These are phyloP conservation scores for Fusarium sp. DNA, from an alignment of 2,329 filamentous ascomycete genomes.

Conservation along the genomic window DNA sequence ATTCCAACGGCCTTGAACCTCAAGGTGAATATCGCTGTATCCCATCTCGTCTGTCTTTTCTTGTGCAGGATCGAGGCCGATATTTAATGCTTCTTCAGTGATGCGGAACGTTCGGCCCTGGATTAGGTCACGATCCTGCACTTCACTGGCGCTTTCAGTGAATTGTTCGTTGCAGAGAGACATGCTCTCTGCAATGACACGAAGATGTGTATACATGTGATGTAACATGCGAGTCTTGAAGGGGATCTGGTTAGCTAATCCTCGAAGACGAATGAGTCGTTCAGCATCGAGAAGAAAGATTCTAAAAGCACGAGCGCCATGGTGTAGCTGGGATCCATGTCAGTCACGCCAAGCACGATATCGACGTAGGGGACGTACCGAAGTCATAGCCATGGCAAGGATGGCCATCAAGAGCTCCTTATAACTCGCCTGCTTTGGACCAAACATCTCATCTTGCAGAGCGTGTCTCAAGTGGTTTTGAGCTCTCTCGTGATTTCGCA, in stretches of 20 bases:
- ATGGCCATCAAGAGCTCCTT: slow-evolving; percentile 59
- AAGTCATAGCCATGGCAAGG: slow-evolving; percentile 46
- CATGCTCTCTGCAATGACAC: slow-evolving; percentile 58
- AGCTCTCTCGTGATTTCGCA: slow-evolving; percentile 46
- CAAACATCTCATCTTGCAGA: slow-evolving; percentile 49
- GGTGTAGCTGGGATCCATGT: slow-evolving; percentile 24
- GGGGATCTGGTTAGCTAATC: slow-evolving; percentile 53
- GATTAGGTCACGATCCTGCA: neutral
- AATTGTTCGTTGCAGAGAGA: slow-evolving; percentile 27
- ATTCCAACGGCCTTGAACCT: slow-evolving; percentile 53
- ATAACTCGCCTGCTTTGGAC: slow-evolving; percentile 53
- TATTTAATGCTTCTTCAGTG: slow-evolving; percentile 44
- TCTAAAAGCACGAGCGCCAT: slow-evolving; percentile 28
- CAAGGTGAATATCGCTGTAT: slow-evolving; percentile 58
- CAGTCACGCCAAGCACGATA: accelerated
- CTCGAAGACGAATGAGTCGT: slow-evolving; percentile 53
- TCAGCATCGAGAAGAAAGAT: slow-evolving; percentile 56
- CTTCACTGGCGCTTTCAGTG: neutral
- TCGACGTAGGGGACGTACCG: neutral
- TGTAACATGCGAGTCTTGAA: slow-evolving; percentile 57
- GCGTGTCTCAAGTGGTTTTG: slow-evolving; percentile 50
- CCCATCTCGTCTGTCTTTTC: slow-evolving; percentile 51
- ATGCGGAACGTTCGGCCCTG: slow-evolving; percentile 46
- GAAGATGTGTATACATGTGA: slow-evolving; percentile 59
- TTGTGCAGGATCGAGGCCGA: slow-evolving; percentile 45